Evolutionary conservation across 306 rosid species (phyloP), one percentile per base, ranked within the genome.

Genomic region (Prunus mume): DNA sequence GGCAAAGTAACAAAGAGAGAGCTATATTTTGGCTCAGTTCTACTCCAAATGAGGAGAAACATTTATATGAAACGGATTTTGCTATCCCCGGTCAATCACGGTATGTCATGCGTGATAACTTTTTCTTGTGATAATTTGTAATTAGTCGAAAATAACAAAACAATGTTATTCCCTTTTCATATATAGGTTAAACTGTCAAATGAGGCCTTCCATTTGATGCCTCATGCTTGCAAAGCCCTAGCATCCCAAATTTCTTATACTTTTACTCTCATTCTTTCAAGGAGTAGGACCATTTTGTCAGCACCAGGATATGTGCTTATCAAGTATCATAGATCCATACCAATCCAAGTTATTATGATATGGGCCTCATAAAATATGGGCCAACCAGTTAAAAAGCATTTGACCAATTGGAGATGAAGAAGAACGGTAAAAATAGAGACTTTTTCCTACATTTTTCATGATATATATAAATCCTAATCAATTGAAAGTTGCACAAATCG

Each of bases 41-140:
- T 32, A 32, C 38, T 32, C 38, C 38, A 32, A 5, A 32, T 32
- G 6, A 32, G 38, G 38, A 32, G 38, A 32, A 32, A 5, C 6
- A 32, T 5, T 32, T 32, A 5, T 1, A 5, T 32, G 6, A 32
- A 32, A 5, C 7, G 0, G 38, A 32, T 32, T 32, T 32, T 32
- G 38, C 7, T 5, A 32, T 32, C 0, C 7, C 7, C 7, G 38
- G 1, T 32, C 1, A 32, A 1, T 32, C 1, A 32, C 1, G 1
- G 6, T 32, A 32, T 32, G 5, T 30, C 5, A 30, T 0, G 0
- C 0, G 4, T 30, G 32, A 30, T 30, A 30, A 30, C 0, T 30
- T 30, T 30, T 30, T 3, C 5, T 3, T 4, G 32, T 30, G 4
- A 0, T 0, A 3, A 3, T 30, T 0, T 3, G 0, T 30, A 3